phyloP scores from a whole-genome alignment of 768 basidiomycete species.

The Tephrocybe sp. region DNA sequence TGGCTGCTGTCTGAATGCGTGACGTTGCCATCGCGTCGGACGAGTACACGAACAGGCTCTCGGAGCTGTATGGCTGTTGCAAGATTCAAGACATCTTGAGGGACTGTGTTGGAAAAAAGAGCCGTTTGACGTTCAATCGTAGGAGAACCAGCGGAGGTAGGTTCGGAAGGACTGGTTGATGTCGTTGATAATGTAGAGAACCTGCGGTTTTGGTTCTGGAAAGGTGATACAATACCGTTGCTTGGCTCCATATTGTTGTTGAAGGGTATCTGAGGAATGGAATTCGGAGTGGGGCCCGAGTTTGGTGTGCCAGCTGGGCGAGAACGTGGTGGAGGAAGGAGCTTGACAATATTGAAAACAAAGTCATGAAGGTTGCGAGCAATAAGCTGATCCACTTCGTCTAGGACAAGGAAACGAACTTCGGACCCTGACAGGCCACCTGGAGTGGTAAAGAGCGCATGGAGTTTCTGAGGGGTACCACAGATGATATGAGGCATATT shows the following conservation, averaged over 20 bases:
- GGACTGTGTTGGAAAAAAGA: conserved; percentile 97
- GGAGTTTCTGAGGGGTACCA: conserved; percentile 94
- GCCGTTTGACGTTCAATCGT: conserved; percentile 83
- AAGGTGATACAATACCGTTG: conserved; percentile 33
- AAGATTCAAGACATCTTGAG: conserved; percentile 95
- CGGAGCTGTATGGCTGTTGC: conserved; percentile 90
- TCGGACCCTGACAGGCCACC: conserved; percentile 79
- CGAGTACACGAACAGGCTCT: conserved; percentile 97
- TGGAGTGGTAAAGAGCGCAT: conserved; percentile 82
- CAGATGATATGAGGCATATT: conserved; percentile 94
- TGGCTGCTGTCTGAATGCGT: conserved; percentile 62
- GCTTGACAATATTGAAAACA: conserved; percentile 89
- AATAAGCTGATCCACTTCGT: conserved; percentile 97
- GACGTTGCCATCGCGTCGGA: conserved; percentile 85
- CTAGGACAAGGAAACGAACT: conserved; percentile 90
- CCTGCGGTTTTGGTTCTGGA: conserved; percentile 47
- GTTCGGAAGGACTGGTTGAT: conserved; percentile 41
- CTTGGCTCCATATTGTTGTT: conserved; percentile 44
- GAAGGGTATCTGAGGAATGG: conserved; percentile 40
- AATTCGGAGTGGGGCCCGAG: conserved; percentile 27
- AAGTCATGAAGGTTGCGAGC: conserved; percentile 95
- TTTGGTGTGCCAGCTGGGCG: conserved; percentile 51
- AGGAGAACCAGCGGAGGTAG: conserved; percentile 28
- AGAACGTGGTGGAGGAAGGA: conserved; percentile 85
- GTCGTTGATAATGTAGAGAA: conserved; percentile 55